Evolutionary conservation across 2,329 filamentous ascomycete species (phyloP).

Genomic region (Trichoderma koningii): DNA sequence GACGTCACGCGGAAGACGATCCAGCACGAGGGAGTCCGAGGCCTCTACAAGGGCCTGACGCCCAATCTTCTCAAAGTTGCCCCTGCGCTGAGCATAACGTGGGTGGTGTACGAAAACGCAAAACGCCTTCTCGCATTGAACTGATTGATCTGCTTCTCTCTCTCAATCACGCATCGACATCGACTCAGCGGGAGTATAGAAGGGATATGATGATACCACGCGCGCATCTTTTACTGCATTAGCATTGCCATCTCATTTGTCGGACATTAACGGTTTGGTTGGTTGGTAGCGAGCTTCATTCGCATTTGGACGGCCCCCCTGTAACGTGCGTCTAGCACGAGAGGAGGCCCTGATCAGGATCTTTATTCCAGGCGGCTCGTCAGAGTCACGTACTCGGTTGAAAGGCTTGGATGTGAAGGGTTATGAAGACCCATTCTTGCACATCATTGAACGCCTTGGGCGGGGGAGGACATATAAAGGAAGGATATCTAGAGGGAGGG

Average conservation of each 20-base stretch:
- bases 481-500: constrained; percentile 1
- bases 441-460: not conserved
- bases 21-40: constrained; percentile 76
- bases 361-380: not conserved
- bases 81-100: constrained; percentile 92
- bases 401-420: constrained; percentile 12
- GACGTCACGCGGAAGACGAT: constrained; percentile 87
- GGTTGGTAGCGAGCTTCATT: constrained; percentile 21
- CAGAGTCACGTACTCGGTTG: not conserved
- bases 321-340: not conserved
- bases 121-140: constrained; percentile 68
- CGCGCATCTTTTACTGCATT: constrained; percentile 25
- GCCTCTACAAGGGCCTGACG: constrained; percentile 91
- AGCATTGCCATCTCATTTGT: constrained; percentile 28
- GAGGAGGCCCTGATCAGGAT: not conserved
- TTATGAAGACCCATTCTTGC: not conserved
- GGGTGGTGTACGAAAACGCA: constrained; percentile 89
- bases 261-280: constrained; percentile 12
- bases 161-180: constrained; percentile 8
- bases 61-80: constrained; percentile 96
- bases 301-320: constrained; percentile 13
- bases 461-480: constrained; percentile 1
- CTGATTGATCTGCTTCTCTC: constrained; percentile 28
- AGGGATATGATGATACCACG: constrained; percentile 26
- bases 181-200: constrained; percentile 5